phyloP scores from a whole-genome alignment of 352 stramenopile species.

The Phytophthora melonis region DNA sequence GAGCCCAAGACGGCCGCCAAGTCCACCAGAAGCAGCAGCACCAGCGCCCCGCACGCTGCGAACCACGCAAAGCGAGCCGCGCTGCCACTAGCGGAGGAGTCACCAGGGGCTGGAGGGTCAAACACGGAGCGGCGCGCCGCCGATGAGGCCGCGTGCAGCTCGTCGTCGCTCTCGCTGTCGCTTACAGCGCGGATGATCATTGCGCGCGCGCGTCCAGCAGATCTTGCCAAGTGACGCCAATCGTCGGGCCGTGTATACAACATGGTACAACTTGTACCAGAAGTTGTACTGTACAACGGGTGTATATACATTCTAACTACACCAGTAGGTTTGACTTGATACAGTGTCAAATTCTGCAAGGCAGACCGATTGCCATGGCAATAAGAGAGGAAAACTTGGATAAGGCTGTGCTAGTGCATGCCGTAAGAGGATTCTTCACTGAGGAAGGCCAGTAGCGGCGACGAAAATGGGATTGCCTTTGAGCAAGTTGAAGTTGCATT shows the following conservation, averaged over 20 bases:
- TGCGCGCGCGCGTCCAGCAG: background rate
- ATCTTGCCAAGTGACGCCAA: conserved; percentile 13
- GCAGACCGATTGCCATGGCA: no score
- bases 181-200: conserved; percentile 86
- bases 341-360: no score
- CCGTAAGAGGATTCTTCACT: no score
- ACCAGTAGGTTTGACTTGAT: no score
- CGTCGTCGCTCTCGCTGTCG: conserved; percentile 60
- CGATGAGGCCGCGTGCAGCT: conserved; percentile 15
- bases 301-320: background rate
- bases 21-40: conserved; percentile 71
- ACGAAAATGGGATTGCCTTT: background rate
- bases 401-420: no score
- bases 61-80: conserved; percentile 56
- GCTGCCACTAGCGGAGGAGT: background rate
- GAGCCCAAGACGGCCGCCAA: conserved; percentile 51
- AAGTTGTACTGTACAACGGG: background rate
- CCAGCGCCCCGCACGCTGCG: conserved; percentile 39
- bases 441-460: background rate
- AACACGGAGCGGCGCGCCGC: conserved; percentile 29
- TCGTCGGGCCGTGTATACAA: background rate
- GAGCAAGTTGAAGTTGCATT: conserved; percentile 1
- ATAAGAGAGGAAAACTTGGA: no score
- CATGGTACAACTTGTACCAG: no score
- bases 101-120: conserved; percentile 10